Conservation (phyloP, 768 basidiomycete genomes). For the Calocera cornea region DNA sequence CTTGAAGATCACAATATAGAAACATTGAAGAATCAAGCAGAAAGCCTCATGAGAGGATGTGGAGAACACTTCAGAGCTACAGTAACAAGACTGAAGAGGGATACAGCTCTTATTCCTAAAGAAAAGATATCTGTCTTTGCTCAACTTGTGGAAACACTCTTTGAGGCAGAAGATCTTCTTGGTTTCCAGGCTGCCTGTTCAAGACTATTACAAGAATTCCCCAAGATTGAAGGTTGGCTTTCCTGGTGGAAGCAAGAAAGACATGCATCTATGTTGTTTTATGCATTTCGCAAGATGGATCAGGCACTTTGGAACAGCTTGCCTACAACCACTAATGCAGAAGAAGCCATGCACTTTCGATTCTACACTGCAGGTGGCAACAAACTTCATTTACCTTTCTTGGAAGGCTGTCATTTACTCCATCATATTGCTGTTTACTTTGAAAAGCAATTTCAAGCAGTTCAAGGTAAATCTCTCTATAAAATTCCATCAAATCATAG, state of each 20-base stretch:
- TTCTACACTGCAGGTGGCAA: conserved; percentile 21
- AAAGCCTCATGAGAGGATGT: conserved; percentile 22
- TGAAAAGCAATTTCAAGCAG: conserved; percentile 12
- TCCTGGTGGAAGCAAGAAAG: conserved; percentile 24
- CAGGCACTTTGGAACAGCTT: conserved; percentile 25
- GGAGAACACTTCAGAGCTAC: conserved; percentile 23
- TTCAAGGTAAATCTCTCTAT: no score
- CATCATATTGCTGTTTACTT: conserved; percentile 17
- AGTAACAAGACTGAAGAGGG: conserved; percentile 20
- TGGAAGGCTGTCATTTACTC: conserved; percentile 18
- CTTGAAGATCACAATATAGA: no score
- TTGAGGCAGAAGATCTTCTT: conserved; percentile 6
- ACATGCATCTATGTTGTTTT: conserved; percentile 24
- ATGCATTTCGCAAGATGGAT: conserved; percentile 22
- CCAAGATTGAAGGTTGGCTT: conserved; percentile 19
- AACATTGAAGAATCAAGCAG: no score
- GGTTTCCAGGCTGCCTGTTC: no score
- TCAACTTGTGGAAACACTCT: conserved; percentile 8
- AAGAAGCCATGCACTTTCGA: conserved; percentile 28
- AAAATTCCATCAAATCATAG: no score
- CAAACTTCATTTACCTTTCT: conserved; percentile 11
- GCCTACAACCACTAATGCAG: conserved; percentile 26
- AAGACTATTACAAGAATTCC: conserved; percentile 16
- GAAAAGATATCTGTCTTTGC: conserved; percentile 15
- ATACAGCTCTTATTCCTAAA: conserved; percentile 18